Percentiles rank a stretch among this genome's conserved stretches.
These are phyloP conservation scores for Rhizopogon vulgaris DNA, from an alignment of 768 basidiomycete genomes.

Conservation along the genomic window DNA sequence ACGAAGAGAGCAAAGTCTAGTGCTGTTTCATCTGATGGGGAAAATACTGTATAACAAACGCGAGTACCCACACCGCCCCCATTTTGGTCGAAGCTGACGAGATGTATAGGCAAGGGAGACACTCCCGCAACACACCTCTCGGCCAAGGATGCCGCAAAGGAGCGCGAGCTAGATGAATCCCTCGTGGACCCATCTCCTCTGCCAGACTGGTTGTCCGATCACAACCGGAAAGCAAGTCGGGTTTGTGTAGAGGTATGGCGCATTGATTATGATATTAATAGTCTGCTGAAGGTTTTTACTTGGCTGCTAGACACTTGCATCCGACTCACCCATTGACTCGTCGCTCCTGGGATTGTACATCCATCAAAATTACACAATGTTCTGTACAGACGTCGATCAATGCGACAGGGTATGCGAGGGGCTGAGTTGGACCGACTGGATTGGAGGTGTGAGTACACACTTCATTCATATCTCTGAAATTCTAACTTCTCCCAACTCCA, in stretches of 20 bases:
- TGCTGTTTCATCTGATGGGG: constrained; percentile 88
- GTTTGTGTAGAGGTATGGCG: constrained; percentile 67
- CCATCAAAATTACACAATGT: constrained; percentile 91
- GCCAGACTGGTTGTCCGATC: constrained; percentile 52
- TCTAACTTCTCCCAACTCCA: constrained; percentile 17
- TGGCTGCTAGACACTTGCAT: constrained; percentile 53
- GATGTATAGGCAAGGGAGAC: constrained; percentile 65
- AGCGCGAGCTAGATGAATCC: constrained; percentile 48
- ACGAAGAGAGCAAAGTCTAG: constrained; percentile 77
- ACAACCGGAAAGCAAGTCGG: constrained; percentile 62
- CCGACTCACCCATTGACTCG: constrained; percentile 87
- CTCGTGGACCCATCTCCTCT: constrained; percentile 51
- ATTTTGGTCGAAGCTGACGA: constrained; percentile 2
- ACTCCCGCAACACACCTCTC: constrained; percentile 47
- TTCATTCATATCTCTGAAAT: not conserved
- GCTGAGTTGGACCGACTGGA: constrained; percentile 72
- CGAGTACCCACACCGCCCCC: constrained; percentile 28
- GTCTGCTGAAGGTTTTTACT: not conserved
- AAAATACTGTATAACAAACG: constrained; percentile 95
- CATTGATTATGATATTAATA: not conserved
- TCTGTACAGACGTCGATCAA: constrained; percentile 73
- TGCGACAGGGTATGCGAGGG: constrained; percentile 64
- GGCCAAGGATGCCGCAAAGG: constrained; percentile 56
- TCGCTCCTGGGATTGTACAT: constrained; percentile 85
- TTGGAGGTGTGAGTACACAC: constrained; percentile 43